Base-by-base conservation (phyloP, 805 yeast genomes). In the Candida schatavii region DNA sequence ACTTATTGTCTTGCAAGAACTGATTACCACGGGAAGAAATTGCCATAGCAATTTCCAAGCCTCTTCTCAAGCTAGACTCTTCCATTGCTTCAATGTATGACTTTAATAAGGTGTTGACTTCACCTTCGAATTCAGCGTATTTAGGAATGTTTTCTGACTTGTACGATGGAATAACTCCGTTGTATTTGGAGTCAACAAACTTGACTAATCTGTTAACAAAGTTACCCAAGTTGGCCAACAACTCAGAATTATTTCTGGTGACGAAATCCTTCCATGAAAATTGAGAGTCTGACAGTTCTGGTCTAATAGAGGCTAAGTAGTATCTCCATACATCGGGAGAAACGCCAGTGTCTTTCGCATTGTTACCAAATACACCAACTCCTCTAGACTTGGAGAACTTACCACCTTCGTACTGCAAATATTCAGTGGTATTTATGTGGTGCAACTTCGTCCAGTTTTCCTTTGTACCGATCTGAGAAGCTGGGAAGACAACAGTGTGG, bases 401-500 rank as follows among this genome's bases (percentile, higher is more conserved):
- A 50, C 99, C 99, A 47, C 91, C 95, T 72, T 93, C 99, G 59
- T 93, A 93, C 66, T 93, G 98, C 57, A 93, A 74, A 61, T 93
- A 93, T 69, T 91, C 99, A 10, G 99, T 93, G 35, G 99, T 90
- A 61, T 82, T 86, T 52, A 93, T 69, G 64, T 90, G 96, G 57
- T 88, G 87, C 52, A 90, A 74, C 79, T 80, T 83, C 45, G 97
- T 89, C 98, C 98, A 93, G 37, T 74, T 57, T 43, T 91, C 91
- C 15, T 75, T 67, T 14, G 99, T 90, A 63, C 98, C 99, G 35
- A 93, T 69, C 66, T 83, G 85, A 21, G 95, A 70, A 33, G 95
- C 83, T 46, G 99, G 99, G 88, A 91, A 93, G 43, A 93, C 95
- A 43, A 93, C 99, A 1, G 97, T 85, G 62, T 93, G 99, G 88